Base-by-base conservation (phyloP, 495 filamentous ascomycete species). In the Penicillium turbatum region DNA sequence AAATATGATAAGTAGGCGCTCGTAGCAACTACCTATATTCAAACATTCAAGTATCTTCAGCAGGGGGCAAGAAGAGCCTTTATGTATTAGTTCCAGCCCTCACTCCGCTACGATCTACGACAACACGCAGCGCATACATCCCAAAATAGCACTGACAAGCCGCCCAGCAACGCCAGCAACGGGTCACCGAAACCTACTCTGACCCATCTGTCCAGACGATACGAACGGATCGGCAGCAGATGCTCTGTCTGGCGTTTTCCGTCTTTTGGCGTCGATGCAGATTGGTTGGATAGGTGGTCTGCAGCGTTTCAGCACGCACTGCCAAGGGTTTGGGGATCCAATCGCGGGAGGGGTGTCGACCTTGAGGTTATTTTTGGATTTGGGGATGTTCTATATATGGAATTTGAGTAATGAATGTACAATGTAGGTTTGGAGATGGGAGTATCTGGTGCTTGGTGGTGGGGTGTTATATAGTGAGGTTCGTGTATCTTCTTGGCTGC, bases 241-340 rank as follows among this genome's bases (percentile, higher is more conserved):
- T 45, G 27, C 49, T 34, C 34, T 34, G 3, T 6, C 7, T 13
- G 21, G 9, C 31, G 21, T 30, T 13, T 21, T 29, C 21, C 19
- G 15, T 17, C 41, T 16, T 16, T n/a, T 24, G 37, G 17, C 39
- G n/a, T 7, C 13, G 35, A 7, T 4, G n/a, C 10, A 38, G 39
- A 60, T 60, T 63, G 59, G 54, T 30, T n/a, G 36, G 24, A 24
- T 6, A 1, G 8, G 1, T 6, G 29, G 12, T 36, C 15, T 13
- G 21, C 21, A 26, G 15, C 43, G 56, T 63, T 63, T 60, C 60
- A 62, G 53, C 41, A 63, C 48, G 56, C 59, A 53, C 53, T 19
- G 59, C 62, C 59, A 65, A 60, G 60, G 40, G 40, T 29, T 24
- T 16, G 38, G 16, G 43, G 39, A 51, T 35, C 41, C 27, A 49